Conservation (phyloP, 1,284 basidiomycete genomes). For the Hemileia vastatrix region DNA sequence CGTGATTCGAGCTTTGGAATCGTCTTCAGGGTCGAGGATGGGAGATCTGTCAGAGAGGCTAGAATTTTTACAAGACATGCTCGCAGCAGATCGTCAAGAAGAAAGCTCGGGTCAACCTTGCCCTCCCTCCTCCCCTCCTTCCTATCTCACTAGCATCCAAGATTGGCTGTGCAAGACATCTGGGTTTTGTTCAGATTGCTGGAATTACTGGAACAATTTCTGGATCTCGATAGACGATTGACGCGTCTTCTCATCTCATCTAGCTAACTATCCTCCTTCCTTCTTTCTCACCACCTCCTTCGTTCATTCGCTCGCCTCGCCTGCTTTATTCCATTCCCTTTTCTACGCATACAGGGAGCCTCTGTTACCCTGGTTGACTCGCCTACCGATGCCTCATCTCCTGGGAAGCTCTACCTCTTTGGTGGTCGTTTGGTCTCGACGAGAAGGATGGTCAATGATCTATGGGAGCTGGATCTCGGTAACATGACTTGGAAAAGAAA, state of each 20-base stretch:
- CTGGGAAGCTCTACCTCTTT: constrained; percentile 31
- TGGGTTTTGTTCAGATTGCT: too few relatives aligned
- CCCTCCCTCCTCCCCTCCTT: too few relatives aligned
- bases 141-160: too few relatives aligned
- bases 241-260: neutral
- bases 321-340: neutral
- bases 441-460: constrained; percentile 35
- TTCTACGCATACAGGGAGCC: constrained; percentile 27
- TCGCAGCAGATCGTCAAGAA: too few relatives aligned
- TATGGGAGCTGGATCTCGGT: constrained; percentile 34
- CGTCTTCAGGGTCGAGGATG: too few relatives aligned
- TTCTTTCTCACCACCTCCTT: neutral
- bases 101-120: too few relatives aligned
- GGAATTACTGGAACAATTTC: too few relatives aligned
- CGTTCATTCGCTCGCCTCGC: neutral
- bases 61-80: too few relatives aligned
- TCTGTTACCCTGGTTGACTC: constrained; percentile 35
- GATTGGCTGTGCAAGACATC: too few relatives aligned
- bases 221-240: neutral
- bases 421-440: constrained; percentile 38
- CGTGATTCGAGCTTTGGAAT: too few relatives aligned
- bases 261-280: neutral
- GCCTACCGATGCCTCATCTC: constrained; percentile 6
- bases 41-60: too few relatives aligned
- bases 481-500: constrained; percentile 35